Evolutionary conservation across 1,284 basidiomycete genomes (phyloP), one percentile per base, ranked within the genome.

Genomic region (Cryptococcus sp.): DNA sequence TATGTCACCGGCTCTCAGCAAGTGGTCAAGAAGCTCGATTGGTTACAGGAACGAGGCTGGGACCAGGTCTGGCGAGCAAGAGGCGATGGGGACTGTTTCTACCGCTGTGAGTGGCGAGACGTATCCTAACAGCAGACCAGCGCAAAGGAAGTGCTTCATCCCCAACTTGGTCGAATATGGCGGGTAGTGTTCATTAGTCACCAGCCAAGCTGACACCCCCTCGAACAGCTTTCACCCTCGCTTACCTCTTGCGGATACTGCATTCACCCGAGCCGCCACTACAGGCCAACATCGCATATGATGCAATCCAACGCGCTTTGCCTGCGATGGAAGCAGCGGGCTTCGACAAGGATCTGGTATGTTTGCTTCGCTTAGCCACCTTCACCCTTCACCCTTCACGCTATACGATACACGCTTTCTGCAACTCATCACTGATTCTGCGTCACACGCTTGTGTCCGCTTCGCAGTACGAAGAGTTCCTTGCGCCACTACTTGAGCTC

Each of bases 31-130:
- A 89, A 82, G 65, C 87, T 92, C 59, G 84, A 88, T 65, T 85
- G 83, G 77, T 65, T 82, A 70, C 87, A 67, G 74, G 78, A 59
- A 60, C 68, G 65, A 70, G 88, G 88, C 1, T 90, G 84, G 79
- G 80, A 80, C 42, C 79, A 80, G 25, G 81, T 92, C 48, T 82
- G 89, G 70, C 80, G 89, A 49, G 85, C 88, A 0, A 82, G 86
- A 78, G 89, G 90, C 75, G 75, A 75, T 75, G 89, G 88, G 0
- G 87, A 90, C 74, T 90, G 89, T 69, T 89, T 89, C 73, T 90
- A 89, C 73, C 80, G 88, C 81, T 86, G 88, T 88, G 59, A 80
- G 77, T 73, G 65, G 39, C 42, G 17, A 54, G 22, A 20, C 11
- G 17, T 23, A 41, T 35, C 17, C 50, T 41, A 3, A 40, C n/a